Base-by-base conservation (phyloP, 2,329 filamentous ascomycete species). In the Penicillium sp. region DNA sequence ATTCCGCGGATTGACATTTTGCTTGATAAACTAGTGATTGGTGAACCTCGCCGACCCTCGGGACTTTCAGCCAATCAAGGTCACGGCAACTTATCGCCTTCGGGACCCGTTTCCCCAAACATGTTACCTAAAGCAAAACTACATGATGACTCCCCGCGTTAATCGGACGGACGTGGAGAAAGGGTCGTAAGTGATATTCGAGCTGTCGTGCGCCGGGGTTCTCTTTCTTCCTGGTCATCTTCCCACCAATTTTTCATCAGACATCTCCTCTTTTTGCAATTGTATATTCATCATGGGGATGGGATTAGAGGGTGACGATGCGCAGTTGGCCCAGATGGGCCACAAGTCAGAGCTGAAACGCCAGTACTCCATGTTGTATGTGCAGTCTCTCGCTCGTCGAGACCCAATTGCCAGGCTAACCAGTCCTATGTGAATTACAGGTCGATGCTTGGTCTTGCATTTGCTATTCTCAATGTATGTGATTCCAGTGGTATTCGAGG, bases 381-480 rank as follows among this genome's bases (percentile, higher is more conserved):
- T 27, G 2, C 18, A 20, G 18, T 24, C 18, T 28, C n/a, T 10
- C 38, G 11, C n/a, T 22, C 13, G 16, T n/a, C 4, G 10, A n/a
- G 29, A 37, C 9, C 18, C 27, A 16, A 40, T 9, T 4, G 41
- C 28, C 26, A 41, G 44, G 29, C 45, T 57, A 40, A 61, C 26
- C 18, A 22, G 14, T 27, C 7, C 18, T 13, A 18, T 42, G 16
- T 37, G 18, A 40, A 29, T 11, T 37, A 9, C 40, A 69, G 66
- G 44, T 77, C 79, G 22, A 82, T 83, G 79, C 69, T 82, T 31
- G 79, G 79, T 13, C 69, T 82, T 47, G 80, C 79, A 4, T 83
- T 82, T 61, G 79, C 80, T 10, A 82, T 82, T 54, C 61, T 83
- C 38, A 83, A 83, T 59, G 66, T 68, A 65, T 26, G 64, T 56